phyloP scores from a whole-genome alignment of 257 asterid genomes.

The Forsythia suspensa region DNA sequence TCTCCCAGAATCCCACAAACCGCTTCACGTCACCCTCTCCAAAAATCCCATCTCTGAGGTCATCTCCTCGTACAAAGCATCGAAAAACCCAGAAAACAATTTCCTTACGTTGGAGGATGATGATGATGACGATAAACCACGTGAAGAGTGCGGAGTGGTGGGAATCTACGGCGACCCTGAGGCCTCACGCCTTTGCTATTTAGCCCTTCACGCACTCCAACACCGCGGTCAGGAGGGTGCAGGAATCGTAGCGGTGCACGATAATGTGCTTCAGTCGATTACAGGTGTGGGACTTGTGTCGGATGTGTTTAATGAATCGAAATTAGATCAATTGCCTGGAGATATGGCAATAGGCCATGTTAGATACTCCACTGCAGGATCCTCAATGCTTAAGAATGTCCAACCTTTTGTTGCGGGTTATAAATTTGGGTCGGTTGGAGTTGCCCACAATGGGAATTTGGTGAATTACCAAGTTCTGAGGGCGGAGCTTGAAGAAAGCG shows the following conservation, averaged over 20 bases:
- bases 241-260: slow-evolving; percentile 47
- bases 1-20: neutral
- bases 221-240: slow-evolving; percentile 67
- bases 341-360: slow-evolving; percentile 52
- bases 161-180: slow-evolving; percentile 55
- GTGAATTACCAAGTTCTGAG: slow-evolving; percentile 46
- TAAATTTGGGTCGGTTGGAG: slow-evolving; percentile 52
- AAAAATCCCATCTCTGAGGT: slow-evolving; percentile 28
- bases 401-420: slow-evolving; percentile 57
- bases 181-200: slow-evolving; percentile 52
- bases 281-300: slow-evolving; percentile 57
- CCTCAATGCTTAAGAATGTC: slow-evolving; percentile 52
- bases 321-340: slow-evolving; percentile 44
- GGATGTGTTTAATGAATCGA: slow-evolving; percentile 46
- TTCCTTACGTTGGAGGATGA: slow-evolving; percentile 10
- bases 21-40: slow-evolving; percentile 17
- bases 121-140: slow-evolving; percentile 31
- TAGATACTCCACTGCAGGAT: slow-evolving; percentile 51
- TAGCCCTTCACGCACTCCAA: slow-evolving; percentile 55
- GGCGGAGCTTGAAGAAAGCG: slow-evolving; percentile 42
- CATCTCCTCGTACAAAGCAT: neutral
- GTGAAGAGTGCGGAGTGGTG: slow-evolving; percentile 59
- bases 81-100: neutral
- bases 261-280: slow-evolving; percentile 42
- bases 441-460: slow-evolving; percentile 57